Evolutionary conservation across 495 filamentous ascomycete species (phyloP), one percentile per base, ranked within the genome.

Genomic region (Daldinia loculata): DNA sequence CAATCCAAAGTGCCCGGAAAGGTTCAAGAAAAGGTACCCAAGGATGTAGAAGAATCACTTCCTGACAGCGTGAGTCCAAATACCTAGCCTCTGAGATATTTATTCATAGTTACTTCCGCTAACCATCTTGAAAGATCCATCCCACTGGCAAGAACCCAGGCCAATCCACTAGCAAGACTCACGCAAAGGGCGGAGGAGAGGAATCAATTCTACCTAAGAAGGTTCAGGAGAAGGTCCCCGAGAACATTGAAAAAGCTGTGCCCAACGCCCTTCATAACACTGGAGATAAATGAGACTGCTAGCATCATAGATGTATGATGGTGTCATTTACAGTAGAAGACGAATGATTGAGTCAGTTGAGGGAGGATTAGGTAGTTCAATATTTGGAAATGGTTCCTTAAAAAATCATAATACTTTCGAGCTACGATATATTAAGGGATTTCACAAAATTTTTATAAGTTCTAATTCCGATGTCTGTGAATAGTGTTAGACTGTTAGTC

Each of bases 151-250:
- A 48, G 27, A 56, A 19, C 11, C 11, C 58, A 14, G 32, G 41
- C 55, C 15, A 64, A 27, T 64, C 67, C 14, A 59, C 59, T 15
- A 27, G 17, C 60, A 70, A 70, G 45, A 70, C 67, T 22, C 67
- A 70, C 29, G 67, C 67, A 26, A 64, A 64, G 67, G 67, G 61
- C 6, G 67, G 27, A 4, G 67, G 67, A 4, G 67, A 70, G 24
- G 67, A 50, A 34, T 70, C 67, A 5, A 39, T 70, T 19, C 43
- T 70, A 11, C 67, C 67, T 1, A 70, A 70, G 61, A 70, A 70
- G 55, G 60, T 70, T 9, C 67, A 70, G n/a, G 67, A 70, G 61
- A 60, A 53, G 17, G 67, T 70, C 15, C 67, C 67, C 0, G 67
- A 64, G 36, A 64, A 53, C 39, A 48, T 70, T n/a, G 67, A 70